Base-by-base conservation (phyloP, 306 rosid genomes). In the Dicorynia guianensis region DNA sequence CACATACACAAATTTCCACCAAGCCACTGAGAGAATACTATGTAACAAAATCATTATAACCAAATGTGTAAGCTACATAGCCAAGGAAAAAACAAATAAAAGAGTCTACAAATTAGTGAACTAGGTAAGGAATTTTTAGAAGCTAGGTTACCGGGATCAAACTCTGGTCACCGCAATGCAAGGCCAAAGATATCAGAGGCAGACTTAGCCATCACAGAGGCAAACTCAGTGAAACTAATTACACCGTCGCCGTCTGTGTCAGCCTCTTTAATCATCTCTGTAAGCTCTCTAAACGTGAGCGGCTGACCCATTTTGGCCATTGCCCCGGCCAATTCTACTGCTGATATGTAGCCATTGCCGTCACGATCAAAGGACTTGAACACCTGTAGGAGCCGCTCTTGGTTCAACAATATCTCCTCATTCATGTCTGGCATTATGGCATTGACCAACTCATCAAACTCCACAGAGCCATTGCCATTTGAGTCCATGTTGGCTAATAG, bases 241-340 rank as follows among this genome's bases (percentile, higher is more conserved):
- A 86, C 93, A 17, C 98, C 97, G 63, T 93, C 97, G 8, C 97
- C 98, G 50, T 93, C 85, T 0, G 67, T 53, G 60, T 93, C 96
- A 18, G 97, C 98, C 69, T 91, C 96, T 73, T 69, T 82, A 73
- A 93, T 93, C 92, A 88, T 93, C 78, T 89, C 93, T 0, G 86
- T 91, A n/a, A 93, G 87, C 69, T 93, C 98, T 46, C 80, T 67
- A 54, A 85, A 91, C 5, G 96, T 88, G 25, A 91, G 58, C 0
- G 97, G 93, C 46, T 91, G 98, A 0, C 98, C 97, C 92, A 93
- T 86, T 74, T 88, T 93, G 35, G 97, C 93, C 98, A 91, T 89
- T 4, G 96, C 87, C 4, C 89, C 87, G 0, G 97, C 98, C 17
- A 93, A 76, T 74, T 93, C 97, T 0, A 92, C 93, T 0, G 97